phyloP scores from a whole-genome alignment of 176 grass and related monocot genomes.

The Cenchrus fungigraminus region DNA sequence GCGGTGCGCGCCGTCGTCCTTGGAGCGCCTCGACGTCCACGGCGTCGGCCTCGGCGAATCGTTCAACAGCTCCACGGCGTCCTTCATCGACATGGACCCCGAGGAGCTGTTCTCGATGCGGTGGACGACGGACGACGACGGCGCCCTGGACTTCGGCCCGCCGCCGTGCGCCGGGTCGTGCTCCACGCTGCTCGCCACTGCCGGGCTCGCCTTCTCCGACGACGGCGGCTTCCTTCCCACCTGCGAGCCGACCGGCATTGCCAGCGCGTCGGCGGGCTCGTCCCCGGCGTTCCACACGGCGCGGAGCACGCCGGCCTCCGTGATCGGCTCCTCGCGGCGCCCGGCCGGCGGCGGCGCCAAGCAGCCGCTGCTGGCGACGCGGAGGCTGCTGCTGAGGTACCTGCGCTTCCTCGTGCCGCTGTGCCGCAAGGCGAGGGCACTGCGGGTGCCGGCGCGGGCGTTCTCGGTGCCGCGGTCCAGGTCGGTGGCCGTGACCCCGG shows the following conservation, averaged over 20 bases:
- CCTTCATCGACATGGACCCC: constrained; percentile 90
- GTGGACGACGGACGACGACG: constrained; percentile 51
- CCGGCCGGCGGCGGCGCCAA: constrained; percentile 3
- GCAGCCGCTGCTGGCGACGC: constrained; percentile 54
- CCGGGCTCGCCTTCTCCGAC: constrained; percentile 40
- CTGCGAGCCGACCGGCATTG: constrained; percentile 12
- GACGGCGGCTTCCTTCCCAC: constrained; percentile 18
- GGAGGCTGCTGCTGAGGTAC: constrained; percentile 77
- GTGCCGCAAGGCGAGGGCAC: constrained; percentile 70
- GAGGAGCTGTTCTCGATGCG: constrained; percentile 76
- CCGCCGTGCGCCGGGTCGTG: constrained; percentile 21
- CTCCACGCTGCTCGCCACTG: constrained; percentile 39
- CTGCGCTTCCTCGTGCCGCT: constrained; percentile 71
- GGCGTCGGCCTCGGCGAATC: constrained; percentile 48
- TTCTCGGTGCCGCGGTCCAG: constrained; percentile 28
- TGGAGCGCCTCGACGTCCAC: neutral
- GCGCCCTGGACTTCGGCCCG: constrained; percentile 40
- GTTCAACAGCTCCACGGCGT: constrained; percentile 43
- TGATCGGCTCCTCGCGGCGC: constrained; percentile 23
- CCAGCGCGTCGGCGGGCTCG: constrained; percentile 35
- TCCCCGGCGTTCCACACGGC: constrained; percentile 80
- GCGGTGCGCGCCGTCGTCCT: constrained; percentile 16
- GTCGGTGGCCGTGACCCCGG: neutral
- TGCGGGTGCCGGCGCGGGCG: constrained; percentile 44
- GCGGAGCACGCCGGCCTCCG: constrained; percentile 69